Evolutionary conservation across 2,329 filamentous ascomycete species (phyloP).

Genomic region (Aspergillus clavatus): DNA sequence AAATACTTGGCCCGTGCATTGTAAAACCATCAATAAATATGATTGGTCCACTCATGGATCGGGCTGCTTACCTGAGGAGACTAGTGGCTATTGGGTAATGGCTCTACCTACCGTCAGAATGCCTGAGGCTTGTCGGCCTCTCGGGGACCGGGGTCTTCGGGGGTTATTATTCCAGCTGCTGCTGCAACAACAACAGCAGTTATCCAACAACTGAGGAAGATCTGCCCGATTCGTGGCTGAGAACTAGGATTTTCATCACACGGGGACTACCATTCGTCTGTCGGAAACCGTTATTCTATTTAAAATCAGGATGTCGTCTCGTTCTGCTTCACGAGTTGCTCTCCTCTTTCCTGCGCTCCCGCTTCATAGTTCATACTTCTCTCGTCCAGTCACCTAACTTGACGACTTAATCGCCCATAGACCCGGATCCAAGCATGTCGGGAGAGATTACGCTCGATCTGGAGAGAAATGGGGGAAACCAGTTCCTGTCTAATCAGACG

Average conservation of each 20-base stretch:
- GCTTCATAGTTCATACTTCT: not conserved
- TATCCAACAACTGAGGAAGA: not conserved
- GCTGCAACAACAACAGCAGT: too few relatives aligned
- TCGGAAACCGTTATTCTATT: not conserved
- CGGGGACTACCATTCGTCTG: too few relatives aligned
- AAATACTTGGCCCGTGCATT: too few relatives aligned
- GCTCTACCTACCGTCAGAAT: too few relatives aligned
- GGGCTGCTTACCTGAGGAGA: too few relatives aligned
- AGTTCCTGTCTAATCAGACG: slow-evolving; percentile 51
- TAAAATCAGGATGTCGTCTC: not conserved
- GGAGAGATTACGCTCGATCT: slow-evolving; percentile 17
- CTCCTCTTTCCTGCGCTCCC: not conserved
- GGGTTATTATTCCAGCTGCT: too few relatives aligned
- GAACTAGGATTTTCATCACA: not conserved
- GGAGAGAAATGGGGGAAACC: slow-evolving; percentile 25
- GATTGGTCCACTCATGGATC: too few relatives aligned
- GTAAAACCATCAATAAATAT: too few relatives aligned
- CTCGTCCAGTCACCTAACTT: not conserved
- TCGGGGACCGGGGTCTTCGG: too few relatives aligned
- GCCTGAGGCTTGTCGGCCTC: too few relatives aligned
- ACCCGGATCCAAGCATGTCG: not conserved
- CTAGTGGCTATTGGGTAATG: too few relatives aligned
- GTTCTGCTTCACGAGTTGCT: not conserved
- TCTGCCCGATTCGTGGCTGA: not conserved
- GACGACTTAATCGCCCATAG: not conserved